Percentiles rank a stretch among this genome's conserved stretches.
phyloP scores from a whole-genome alignment of 2,329 filamentous ascomycete genomes.

The Tolypocladium ophioglossoides region DNA sequence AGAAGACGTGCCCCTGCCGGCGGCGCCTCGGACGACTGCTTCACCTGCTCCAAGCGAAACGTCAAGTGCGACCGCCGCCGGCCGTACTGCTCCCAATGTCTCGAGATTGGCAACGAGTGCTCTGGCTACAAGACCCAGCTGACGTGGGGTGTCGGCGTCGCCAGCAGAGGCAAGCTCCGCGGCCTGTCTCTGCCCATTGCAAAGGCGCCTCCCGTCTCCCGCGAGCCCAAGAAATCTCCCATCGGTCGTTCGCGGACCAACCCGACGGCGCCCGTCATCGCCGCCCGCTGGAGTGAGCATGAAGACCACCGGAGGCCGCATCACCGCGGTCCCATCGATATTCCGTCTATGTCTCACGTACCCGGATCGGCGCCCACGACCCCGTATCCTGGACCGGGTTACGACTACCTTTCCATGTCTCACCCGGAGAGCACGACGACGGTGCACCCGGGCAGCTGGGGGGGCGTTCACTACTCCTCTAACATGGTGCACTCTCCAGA shows the following conservation, averaged over 20 bases:
- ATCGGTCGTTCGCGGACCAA: conserved; percentile 32
- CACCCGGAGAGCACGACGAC: conserved; percentile 32
- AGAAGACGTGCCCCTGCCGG: conserved; percentile 81
- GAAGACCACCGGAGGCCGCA: conserved; percentile 20
- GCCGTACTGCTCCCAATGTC: conserved; percentile 90
- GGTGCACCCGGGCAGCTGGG: conserved; percentile 33
- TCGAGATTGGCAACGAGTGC: conserved; percentile 85
- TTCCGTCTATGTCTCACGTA: conserved; percentile 18
- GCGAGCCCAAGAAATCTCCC: conserved; percentile 36
- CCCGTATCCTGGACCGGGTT: conserved; percentile 24
- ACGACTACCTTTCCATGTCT: conserved; percentile 42
- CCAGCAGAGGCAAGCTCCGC: conserved; percentile 87
- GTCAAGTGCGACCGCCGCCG: conserved; percentile 82
- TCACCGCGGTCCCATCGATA: conserved; percentile 23
- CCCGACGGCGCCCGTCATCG: conserved; percentile 26
- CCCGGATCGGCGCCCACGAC: conserved; percentile 33
- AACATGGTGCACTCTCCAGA: conserved; percentile 23
- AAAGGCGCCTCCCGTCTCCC: conserved; percentile 45
- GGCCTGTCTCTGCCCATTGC: conserved; percentile 69
- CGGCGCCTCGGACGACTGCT: conserved; percentile 90
- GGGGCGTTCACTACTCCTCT: conserved; percentile 34
- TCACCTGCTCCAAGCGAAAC: conserved; percentile 76
- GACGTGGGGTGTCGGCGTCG: conserved; percentile 93
- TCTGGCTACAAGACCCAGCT: conserved; percentile 94
- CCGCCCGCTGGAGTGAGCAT: conserved; percentile 17